phyloP scores from a whole-genome alignment of 352 stramenopile species.

The Phytophthora idaei region DNA sequence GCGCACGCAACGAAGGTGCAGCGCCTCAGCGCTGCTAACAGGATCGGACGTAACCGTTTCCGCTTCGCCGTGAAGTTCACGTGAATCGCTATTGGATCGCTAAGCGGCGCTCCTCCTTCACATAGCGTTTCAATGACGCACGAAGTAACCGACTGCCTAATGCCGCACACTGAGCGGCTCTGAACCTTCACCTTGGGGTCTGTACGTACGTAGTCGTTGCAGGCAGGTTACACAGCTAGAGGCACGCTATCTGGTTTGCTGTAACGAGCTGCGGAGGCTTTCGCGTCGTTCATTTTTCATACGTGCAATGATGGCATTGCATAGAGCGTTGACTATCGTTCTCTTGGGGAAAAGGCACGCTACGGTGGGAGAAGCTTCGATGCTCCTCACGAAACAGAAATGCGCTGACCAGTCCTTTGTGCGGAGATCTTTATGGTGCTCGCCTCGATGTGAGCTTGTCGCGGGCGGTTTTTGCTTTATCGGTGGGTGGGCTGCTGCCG shows the following conservation, averaged over 20 bases:
- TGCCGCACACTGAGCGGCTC: too few relatives aligned
- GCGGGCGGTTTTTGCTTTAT: slow-evolving; percentile 3
- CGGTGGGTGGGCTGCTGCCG: slow-evolving; percentile 2
- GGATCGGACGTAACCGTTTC: slow-evolving; percentile 5
- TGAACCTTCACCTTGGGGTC: background rate
- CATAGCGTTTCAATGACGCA: slow-evolving; percentile 27
- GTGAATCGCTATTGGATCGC: slow-evolving; percentile 8
- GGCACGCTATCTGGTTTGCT: background rate
- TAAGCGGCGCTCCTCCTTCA: slow-evolving; percentile 23
- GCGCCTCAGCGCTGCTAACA: background rate
- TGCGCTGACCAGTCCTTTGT: slow-evolving; percentile 2
- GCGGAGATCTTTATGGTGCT: background rate
- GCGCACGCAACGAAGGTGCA: too few relatives aligned
- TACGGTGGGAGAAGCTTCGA: background rate
- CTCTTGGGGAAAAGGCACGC: slow-evolving; percentile 11
- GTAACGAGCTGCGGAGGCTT: slow-evolving; percentile 16
- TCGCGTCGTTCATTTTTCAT: slow-evolving; percentile 9
- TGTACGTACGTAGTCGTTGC: background rate
- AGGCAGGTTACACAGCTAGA: background rate
- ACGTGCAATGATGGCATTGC: background rate
- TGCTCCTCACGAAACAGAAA: slow-evolving; percentile 20
- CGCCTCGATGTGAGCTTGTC: slow-evolving; percentile 4
- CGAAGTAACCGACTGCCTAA: slow-evolving; percentile 11
- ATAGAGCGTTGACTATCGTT: background rate
- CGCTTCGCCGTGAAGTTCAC: background rate